Evolutionary conservation across 495 filamentous ascomycete genomes (phyloP), one percentile per base, ranked within the genome.

Genomic region (Penicillium pancosmium): DNA sequence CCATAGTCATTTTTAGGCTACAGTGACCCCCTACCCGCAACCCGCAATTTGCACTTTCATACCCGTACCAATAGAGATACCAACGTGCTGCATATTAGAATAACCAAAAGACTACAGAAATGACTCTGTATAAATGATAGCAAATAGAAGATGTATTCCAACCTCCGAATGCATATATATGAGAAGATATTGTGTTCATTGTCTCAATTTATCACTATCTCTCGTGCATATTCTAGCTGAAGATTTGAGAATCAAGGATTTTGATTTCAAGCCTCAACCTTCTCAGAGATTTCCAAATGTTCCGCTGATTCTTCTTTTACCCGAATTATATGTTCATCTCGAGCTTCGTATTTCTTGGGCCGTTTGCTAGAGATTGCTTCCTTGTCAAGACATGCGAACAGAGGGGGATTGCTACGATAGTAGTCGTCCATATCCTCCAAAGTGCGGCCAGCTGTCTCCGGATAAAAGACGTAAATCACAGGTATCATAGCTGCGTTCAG

Each of bases 401-500:
- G 43, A 19, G 56, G 55, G 10, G 55, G 50, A 41, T 57, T 51
- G 6, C 27, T 36, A 16, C 60, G 55, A 46, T 62, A 54, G 16
- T 54, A 54, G 4, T 44, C 38, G 44, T 73, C 68, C 57, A 73
- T 64, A 38, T 73, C 70, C 41, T 73, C 70, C 50, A 73, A 55
- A 46, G 58, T 64, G 6, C 68, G 55, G 6, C 63, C 47, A 1
- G 69, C 63, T 3, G 67, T 73, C 68, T 85, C 84, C 8, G 82
- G 83, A 56, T 80, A 85, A 47, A 84, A 79, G 47, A 85, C 67
- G 61, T 79, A 86, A 16, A 83, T 75, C 21, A 83, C 67, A 54
- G 63, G 63, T 5, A 65, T 18, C 13, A 62, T 50, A 10, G 10
- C 55, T 2, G 62, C 59, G 38, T 73, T 73, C 10, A 73, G 43